Conservation (phyloP, 257 asterid species). For the Apocynum venetum region DNA sequence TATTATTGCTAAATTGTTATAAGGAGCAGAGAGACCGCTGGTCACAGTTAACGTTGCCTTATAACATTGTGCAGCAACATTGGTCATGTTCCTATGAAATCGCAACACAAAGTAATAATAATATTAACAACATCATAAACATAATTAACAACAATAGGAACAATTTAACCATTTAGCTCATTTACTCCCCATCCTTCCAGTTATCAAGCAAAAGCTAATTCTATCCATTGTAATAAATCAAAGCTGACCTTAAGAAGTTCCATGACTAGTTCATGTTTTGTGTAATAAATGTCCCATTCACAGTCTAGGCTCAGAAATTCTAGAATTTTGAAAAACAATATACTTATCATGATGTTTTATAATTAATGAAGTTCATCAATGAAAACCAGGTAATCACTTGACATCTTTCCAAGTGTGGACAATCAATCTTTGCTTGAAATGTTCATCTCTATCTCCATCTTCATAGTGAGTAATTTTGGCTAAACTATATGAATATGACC, state of each 20-base stretch:
- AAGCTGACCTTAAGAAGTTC: not conserved
- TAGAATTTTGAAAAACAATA: not conserved
- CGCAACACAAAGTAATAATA: not conserved
- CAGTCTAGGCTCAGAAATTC: not conserved
- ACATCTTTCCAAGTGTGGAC: not conserved
- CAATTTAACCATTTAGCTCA: not conserved
- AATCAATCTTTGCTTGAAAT: not conserved
- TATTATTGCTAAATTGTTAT: constrained; percentile 85
- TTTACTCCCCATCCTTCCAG: not conserved
- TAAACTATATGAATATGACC: not conserved
- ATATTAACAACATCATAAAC: not conserved
- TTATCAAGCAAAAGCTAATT: not conserved
- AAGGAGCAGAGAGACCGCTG: constrained; percentile 95
- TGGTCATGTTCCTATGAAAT: constrained; percentile 78
- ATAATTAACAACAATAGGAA: not conserved
- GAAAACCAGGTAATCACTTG: not conserved
- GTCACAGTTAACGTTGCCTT: constrained; percentile 90
- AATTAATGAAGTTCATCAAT: not conserved
- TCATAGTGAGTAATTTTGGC: not conserved
- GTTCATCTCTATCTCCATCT: not conserved
- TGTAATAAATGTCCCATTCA: not conserved
- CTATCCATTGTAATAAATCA: not conserved
- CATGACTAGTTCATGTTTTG: not conserved
- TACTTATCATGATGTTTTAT: not conserved
- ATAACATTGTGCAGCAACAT: constrained; percentile 94